Evolutionary conservation across 805 yeast species (phyloP).

Genomic region (Kazachstania psychrophila): DNA sequence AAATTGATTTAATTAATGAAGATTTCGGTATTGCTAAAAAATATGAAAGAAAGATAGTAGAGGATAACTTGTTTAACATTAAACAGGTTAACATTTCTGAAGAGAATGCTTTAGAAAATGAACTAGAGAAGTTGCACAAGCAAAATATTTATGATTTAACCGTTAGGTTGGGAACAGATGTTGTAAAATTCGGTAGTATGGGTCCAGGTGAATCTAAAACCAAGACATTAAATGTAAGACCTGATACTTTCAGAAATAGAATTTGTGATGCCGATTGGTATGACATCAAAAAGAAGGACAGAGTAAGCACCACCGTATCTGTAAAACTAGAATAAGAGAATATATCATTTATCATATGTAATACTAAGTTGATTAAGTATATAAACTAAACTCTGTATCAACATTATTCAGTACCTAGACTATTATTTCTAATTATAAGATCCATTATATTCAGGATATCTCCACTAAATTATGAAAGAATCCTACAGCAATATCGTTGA

Average conservation of each 20-base stretch:
- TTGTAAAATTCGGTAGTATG: constrained; percentile 11
- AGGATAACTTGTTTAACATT: neutral
- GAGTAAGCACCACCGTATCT: too few species aligned
- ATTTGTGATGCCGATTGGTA: constrained; percentile 11
- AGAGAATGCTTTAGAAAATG: neutral
- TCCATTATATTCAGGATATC: too few species aligned
- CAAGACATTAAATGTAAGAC: neutral
- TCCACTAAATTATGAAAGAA: too few species aligned
- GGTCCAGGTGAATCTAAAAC: constrained; percentile 10
- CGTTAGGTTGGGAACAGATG: constrained; percentile 5
- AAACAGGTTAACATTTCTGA: neutral
- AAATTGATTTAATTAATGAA: neutral
- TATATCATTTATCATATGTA: too few species aligned
- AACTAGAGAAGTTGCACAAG: constrained; percentile 6
- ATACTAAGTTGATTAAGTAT: too few species aligned
- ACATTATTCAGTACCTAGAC: too few species aligned
- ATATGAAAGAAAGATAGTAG: neutral
- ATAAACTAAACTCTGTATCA: too few species aligned
- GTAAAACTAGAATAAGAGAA: too few species aligned
- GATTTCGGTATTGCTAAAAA: neutral
- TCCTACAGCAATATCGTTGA: too few species aligned
- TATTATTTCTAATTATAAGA: too few species aligned
- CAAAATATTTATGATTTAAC: constrained; percentile 7
- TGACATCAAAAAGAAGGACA: too few species aligned
- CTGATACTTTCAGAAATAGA: neutral